Percentiles rank a stretch among this genome's conserved stretches.
phyloP scores from a whole-genome alignment of 495 filamentous ascomycete species.

The Aspergillus bertholletiae region DNA sequence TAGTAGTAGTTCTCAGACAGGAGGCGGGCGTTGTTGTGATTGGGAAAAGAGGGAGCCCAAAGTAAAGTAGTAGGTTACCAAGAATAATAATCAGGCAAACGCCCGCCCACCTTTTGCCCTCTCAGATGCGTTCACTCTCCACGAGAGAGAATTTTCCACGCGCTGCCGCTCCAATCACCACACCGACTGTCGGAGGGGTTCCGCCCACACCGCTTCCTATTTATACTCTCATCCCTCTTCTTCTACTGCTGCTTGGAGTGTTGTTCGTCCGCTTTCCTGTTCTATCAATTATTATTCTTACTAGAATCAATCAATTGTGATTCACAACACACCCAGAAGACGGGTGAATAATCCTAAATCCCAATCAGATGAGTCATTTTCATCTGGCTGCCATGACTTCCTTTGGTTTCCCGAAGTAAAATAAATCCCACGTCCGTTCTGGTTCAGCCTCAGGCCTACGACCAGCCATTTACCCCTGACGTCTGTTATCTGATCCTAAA shows the following conservation, averaged over 20 bases:
- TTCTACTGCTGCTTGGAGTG: too few species aligned
- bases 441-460: background rate
- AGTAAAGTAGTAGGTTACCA: too few species aligned
- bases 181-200: slow-evolving; percentile 16
- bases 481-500: background rate
- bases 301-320: too few species aligned
- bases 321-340: too few species aligned
- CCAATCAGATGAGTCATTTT: too few species aligned
- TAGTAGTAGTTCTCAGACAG: background rate
- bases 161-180: slow-evolving; percentile 22
- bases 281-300: too few species aligned
- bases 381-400: too few species aligned
- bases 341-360: too few species aligned
- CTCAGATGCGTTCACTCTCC: slow-evolving; percentile 3
- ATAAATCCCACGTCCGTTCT: background rate
- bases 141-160: slow-evolving; percentile 22
- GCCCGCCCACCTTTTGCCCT: background rate
- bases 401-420: too few species aligned
- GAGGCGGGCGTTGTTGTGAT: background rate
- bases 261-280: too few species aligned
- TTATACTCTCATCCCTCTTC: too few species aligned
- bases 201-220: slow-evolving; percentile 14
- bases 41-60: background rate
- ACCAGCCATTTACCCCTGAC: background rate
- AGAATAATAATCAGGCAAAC: background rate